phyloP scores from a whole-genome alignment of 306 rosid genomes.

The Clitoria ternatea region DNA sequence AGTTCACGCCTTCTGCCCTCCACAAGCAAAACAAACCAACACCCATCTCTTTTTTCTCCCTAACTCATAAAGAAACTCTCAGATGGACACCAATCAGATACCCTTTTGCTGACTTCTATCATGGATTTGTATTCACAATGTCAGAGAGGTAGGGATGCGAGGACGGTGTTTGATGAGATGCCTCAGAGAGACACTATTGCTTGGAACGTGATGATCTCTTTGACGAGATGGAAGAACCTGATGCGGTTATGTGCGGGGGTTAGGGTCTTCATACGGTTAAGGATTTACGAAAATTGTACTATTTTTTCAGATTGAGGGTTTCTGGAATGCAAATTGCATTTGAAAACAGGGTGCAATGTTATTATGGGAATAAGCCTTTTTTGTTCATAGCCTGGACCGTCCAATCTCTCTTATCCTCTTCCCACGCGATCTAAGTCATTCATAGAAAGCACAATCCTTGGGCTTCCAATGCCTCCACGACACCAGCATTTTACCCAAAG shows the following conservation, averaged over 20 bases:
- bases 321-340: no score
- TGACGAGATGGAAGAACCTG: slow-evolving; percentile 26
- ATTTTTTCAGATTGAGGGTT: slow-evolving; percentile 48
- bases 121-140: slow-evolving; percentile 68
- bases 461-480: no score
- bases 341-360: no score
- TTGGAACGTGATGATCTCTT: slow-evolving; percentile 89
- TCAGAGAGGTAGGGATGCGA: slow-evolving; percentile 46
- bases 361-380: no score
- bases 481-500: no score
- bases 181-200: slow-evolving; percentile 60
- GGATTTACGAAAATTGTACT: slow-evolving; percentile 51
- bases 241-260: slow-evolving; percentile 26
- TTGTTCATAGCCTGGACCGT: no score
- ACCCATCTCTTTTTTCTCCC: no score
- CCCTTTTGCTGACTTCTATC: slow-evolving; percentile 58
- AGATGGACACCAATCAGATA: slow-evolving; percentile 64
- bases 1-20: not conserved
- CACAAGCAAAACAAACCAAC: slow-evolving; percentile 21
- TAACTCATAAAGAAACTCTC: no score
- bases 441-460: no score
- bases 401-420: no score
- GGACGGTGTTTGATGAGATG: slow-evolving; percentile 70
- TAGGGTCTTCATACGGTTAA: slow-evolving; percentile 35
- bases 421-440: no score